These are phyloP conservation scores for Xylariales sp. DNA, from an alignment of 2,329 filamentous ascomycete species.

Conservation along the genomic window DNA sequence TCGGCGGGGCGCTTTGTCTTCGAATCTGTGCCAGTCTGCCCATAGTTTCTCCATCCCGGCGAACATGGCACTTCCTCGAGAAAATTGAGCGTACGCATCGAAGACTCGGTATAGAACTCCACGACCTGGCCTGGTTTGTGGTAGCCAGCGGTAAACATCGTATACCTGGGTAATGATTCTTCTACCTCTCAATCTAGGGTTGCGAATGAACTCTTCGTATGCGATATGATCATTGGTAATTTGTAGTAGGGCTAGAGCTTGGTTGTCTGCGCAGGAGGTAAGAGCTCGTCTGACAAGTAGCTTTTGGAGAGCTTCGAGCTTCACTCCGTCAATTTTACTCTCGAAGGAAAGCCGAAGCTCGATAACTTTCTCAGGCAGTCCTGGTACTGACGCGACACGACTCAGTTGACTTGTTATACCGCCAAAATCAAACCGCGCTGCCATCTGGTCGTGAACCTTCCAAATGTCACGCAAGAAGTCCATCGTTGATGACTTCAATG, in stretches of 20 bases:
- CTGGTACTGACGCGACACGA: conserved; percentile 18
- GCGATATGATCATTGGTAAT: conserved; percentile 32
- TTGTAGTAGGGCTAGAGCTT: conserved; percentile 34
- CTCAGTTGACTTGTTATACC: conserved; percentile 19
- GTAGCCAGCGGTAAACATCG: conserved; percentile 38
- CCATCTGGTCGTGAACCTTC: conserved; percentile 22
- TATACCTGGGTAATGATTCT: conserved; percentile 38
- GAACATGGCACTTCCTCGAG: conserved; percentile 31
- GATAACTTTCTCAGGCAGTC: conserved; percentile 21
- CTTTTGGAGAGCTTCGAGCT: conserved; percentile 14
- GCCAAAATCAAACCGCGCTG: conserved; percentile 21
- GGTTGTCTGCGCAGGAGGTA: conserved; percentile 17
- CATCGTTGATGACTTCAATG: conserved; percentile 24
- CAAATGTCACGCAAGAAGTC: conserved; percentile 18
- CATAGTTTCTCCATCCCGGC: conserved; percentile 41
- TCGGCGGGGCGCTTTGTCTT: conserved; percentile 35
- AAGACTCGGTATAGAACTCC: conserved; percentile 41
- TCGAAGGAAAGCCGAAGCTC: conserved; percentile 14
- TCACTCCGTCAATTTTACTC: conserved; percentile 6
- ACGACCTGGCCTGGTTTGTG: conserved; percentile 31
- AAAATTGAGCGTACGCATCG: conserved; percentile 22
- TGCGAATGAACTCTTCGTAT: conserved; percentile 41
- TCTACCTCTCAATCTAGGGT: conserved; percentile 20
- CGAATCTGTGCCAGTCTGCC: conserved; percentile 42
- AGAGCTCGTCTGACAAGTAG: conserved; percentile 25